Base-by-base conservation (phyloP, 2,329 filamentous ascomycete genomes). In the Chaetothyriales sp. region DNA sequence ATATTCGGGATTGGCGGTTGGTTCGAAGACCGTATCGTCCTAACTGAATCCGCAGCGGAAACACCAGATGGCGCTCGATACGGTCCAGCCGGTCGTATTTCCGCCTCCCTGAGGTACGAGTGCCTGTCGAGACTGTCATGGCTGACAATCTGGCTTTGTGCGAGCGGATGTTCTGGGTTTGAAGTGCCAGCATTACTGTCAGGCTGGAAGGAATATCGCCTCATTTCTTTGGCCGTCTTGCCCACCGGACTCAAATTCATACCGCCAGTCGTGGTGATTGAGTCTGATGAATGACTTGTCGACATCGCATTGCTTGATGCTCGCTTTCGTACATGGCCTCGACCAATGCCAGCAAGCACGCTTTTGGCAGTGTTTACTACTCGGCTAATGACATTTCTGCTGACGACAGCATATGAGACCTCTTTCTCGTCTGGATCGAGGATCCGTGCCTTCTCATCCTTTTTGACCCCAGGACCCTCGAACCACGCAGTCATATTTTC, bases 391-490 rank as follows among this genome's bases (percentile, higher is more conserved):
- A 22, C 10, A 32, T 25, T 47, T 48, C 95, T 79, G 36, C 89
- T 89, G 15, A 94, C 83, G 50, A 98, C 92, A 51, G 92, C 92
- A 50, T 81, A 79, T 45, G 87, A 89, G 61, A 98, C 80, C 67
- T 98, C 92, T 62, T 81, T 81, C 58, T 86, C 87, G 53, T 94
- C 89, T 46, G 96, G 86, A 65, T 60, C 55, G 46, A 95, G 83
- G 60, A 98, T 96, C 66, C 81, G 87, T 63, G 84, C 81, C 51
- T 85, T 79, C 28, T 81, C 83, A 53, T 83, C 83, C 36, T 82
- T 78, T 39, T 80, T 81, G 1, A 89, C 88, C 61, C 96, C 90
- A 1, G 89, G 95, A 56, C 94, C 87, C 60, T 95, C 87, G n/a
- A 95, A 78, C 92, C 92, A 98, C 8, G 76, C 74, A 28, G 79